Percentiles rank a stretch among this genome's conserved stretches.
phyloP scores from a whole-genome alignment of 805 yeast genomes.

The Sugiyamaella qingdaonensis region DNA sequence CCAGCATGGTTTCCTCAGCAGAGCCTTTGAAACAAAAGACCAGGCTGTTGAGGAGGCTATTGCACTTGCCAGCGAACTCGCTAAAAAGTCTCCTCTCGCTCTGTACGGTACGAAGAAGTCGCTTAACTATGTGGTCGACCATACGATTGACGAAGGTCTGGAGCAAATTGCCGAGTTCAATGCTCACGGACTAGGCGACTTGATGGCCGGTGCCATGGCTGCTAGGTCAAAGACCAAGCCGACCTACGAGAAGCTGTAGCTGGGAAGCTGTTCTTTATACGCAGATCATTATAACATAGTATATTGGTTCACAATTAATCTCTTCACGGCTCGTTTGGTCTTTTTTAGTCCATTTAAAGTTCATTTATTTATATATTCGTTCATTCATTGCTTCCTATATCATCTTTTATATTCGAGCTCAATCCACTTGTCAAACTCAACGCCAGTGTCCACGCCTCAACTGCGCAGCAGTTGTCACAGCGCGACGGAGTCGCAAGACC shows the following conservation, averaged over 20 bases:
- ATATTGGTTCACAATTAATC: not conserved
- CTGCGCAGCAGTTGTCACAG: too few species aligned
- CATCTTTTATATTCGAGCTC: too few species aligned
- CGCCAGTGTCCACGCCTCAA: too few species aligned
- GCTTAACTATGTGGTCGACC: conserved; percentile 43
- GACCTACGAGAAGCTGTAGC: conserved; percentile 26
- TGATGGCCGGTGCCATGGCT: conserved; percentile 29
- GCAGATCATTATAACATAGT: not conserved
- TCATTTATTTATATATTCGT: too few species aligned
- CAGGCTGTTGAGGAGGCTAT: conserved; percentile 49
- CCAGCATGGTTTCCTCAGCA: conserved; percentile 51
- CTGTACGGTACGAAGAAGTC: conserved; percentile 59
- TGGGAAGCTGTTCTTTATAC: not conserved
- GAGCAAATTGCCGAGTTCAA: conserved; percentile 52
- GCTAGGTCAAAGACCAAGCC: conserved; percentile 30
- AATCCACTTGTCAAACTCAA: too few species aligned
- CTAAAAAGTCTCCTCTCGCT: conserved; percentile 51
- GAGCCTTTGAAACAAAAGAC: conserved; percentile 43
- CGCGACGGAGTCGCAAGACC: too few species aligned
- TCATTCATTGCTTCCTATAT: too few species aligned
- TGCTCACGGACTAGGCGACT: conserved; percentile 36
- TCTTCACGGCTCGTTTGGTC: not conserved
- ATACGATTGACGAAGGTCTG: conserved; percentile 45
- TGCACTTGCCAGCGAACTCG: conserved; percentile 46
- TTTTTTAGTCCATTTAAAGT: too few species aligned